Percentiles rank a stretch among this genome's conserved stretches.
Conservation (phyloP, 1,139 yeast genomes). For the Sugiyamaella paludigena region DNA sequence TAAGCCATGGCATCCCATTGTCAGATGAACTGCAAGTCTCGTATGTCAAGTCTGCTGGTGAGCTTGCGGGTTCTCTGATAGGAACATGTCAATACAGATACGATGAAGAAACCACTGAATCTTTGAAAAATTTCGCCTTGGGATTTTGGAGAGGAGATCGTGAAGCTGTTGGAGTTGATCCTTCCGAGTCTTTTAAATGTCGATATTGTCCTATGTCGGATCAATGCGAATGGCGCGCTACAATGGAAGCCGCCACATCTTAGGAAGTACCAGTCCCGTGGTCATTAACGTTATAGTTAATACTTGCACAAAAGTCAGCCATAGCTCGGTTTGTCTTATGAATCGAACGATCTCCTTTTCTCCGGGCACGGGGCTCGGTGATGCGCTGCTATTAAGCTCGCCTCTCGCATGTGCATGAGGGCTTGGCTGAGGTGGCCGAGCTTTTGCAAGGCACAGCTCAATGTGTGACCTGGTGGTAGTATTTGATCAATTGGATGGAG, state of each 20-base stretch:
- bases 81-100: conserved; percentile 24
- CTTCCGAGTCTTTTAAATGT: conserved; percentile 26
- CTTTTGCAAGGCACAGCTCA: no score
- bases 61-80: conserved; percentile 14
- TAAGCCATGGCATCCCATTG: neutral
- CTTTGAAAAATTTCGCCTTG: conserved; percentile 27
- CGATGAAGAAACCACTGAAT: conserved; percentile 21
- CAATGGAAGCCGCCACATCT: conserved; percentile 8
- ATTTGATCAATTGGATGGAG: neutral
- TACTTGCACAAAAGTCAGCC: no score
- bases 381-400: no score
- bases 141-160: conserved; percentile 32
- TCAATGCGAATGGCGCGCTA: conserved; percentile 26
- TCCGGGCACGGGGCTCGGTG: no score
- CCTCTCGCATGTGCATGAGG: no score
- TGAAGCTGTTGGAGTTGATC: conserved; percentile 30
- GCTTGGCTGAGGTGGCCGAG: no score
- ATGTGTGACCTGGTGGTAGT: no score
- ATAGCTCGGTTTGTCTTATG: no score
- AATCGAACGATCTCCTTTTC: no score
- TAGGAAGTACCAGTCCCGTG: neutral
- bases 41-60: conserved; percentile 20
- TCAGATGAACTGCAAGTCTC: conserved; percentile 23
- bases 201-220: conserved; percentile 22
- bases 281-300: no score